Conservation (phyloP, 768 basidiomycete genomes). For the Lactarius hengduanensis region DNA sequence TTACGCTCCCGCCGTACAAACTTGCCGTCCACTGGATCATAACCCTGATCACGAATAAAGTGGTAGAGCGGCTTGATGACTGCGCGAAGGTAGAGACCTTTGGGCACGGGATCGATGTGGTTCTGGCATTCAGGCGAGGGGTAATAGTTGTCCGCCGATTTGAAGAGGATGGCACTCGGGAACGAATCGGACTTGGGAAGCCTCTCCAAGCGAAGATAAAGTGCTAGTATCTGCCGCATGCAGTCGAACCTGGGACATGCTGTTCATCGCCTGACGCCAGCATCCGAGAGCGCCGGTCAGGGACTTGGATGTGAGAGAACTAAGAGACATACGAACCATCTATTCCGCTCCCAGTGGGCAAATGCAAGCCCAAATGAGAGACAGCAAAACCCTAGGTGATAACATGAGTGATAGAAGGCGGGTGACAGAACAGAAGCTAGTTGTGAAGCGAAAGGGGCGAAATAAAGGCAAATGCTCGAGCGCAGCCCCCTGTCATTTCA, state of each 20-base stretch:
- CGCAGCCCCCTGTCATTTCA: no score
- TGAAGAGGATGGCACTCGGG: slow-evolving; percentile 99
- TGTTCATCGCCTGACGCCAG: slow-evolving; percentile 98
- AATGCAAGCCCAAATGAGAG: no score
- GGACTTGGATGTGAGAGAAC: no score
- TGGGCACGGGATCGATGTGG: slow-evolving; percentile 81
- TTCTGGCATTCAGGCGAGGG: slow-evolving; percentile 79
- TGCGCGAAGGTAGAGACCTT: no score
- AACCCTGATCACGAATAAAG: slow-evolving; percentile 96
- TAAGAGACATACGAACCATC: no score
- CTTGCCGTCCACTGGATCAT: slow-evolving; percentile 93
- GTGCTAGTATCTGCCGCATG: slow-evolving; percentile 90
- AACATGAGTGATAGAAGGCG: no score
- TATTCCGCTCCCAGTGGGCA: no score
- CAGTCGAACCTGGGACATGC: slow-evolving; percentile 97
- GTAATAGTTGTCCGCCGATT: slow-evolving; percentile 99
- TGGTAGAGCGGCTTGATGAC: slow-evolving; percentile 80
- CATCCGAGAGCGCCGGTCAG: slow-evolving; percentile 76
- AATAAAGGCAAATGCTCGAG: no score
- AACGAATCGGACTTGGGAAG: slow-evolving; percentile 93
- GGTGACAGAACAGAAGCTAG: no score
- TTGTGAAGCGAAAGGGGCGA: no score
- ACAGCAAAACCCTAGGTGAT: no score
- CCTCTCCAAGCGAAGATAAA: slow-evolving; percentile 96
- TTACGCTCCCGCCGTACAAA: slow-evolving; percentile 89